Percentiles rank a stretch among this genome's conserved stretches.
These are phyloP conservation scores for Crinitomyces ghanaensis DNA, from an alignment of 805 yeast species.

Conservation along the genomic window DNA sequence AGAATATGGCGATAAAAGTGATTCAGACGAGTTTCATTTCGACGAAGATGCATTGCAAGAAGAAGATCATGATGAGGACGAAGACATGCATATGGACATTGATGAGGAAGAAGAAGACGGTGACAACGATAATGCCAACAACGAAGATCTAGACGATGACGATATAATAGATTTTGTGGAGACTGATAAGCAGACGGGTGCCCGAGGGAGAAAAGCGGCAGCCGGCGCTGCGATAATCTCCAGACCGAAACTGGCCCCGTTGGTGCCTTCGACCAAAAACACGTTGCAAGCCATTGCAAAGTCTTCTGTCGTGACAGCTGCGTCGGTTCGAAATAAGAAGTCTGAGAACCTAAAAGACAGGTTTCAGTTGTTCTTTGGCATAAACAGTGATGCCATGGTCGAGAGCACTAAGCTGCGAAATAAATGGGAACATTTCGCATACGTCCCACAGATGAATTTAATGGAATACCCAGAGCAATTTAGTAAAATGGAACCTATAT, in stretches of 20 bases:
- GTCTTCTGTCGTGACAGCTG: conserved; percentile 1
- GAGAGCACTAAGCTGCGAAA: conserved; percentile 35
- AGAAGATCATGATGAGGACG: conserved; percentile 4
- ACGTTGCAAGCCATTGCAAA: conserved; percentile 1
- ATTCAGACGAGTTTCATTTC: conserved; percentile 7
- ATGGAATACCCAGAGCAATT: conserved; percentile 10
- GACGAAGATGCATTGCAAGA: conserved; percentile 7
- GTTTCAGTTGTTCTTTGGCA: conserved; percentile 38
- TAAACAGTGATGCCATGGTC: conserved; percentile 33
- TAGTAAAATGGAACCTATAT: not conserved
- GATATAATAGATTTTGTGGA: conserved; percentile 7
- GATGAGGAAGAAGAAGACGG: conserved; percentile 3
- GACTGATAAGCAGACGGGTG: conserved; percentile 2
- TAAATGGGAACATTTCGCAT: conserved; percentile 39
- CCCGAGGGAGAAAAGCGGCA: not conserved
- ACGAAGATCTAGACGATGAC: conserved; percentile 3
- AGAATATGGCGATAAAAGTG: conserved; percentile 5
- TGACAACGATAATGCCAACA: conserved; percentile 7
- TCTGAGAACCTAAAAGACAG: conserved; percentile 30
- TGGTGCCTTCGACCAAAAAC: conserved; percentile 1
- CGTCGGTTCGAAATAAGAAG: conserved; percentile 2
- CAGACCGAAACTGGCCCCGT: not conserved
- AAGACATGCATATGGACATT: conserved; percentile 7
- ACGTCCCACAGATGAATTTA: conserved; percentile 29
- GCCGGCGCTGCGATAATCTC: not conserved